Evolutionary conservation across 495 filamentous ascomycete genomes (phyloP).

Genomic region (Endocarpon pusillum): DNA sequence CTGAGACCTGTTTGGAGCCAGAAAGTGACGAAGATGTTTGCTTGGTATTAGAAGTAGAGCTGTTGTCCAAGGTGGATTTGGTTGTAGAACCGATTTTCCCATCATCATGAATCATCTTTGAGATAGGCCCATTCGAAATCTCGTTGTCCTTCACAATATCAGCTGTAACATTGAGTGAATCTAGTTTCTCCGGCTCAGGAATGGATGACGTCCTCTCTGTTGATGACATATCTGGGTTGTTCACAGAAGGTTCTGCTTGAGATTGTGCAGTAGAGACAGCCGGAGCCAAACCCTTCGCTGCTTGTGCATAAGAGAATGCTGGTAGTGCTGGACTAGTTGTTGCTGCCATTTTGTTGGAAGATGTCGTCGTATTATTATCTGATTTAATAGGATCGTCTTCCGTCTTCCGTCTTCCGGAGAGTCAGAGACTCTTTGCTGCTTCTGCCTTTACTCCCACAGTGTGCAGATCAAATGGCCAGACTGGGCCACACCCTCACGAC

Average conservation of each 20-base stretch:
- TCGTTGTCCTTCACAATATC: too few species aligned
- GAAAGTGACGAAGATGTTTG: not conserved
- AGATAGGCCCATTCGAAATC: not conserved
- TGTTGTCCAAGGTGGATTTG: not conserved
- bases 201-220: slow-evolving; percentile 4
- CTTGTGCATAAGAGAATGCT: slow-evolving; percentile 86
- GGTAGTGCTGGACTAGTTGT: slow-evolving; percentile 22
- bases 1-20: not conserved
- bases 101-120: not conserved
- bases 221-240: slow-evolving; percentile 6
- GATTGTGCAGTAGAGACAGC: slow-evolving; percentile 17
- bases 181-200: slow-evolving; percentile 16
- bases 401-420: too few species aligned
- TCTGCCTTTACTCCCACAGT: too few species aligned
- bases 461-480: too few species aligned
- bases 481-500: too few species aligned
- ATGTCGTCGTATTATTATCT: too few species aligned
- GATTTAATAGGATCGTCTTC: too few species aligned
- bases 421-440: too few species aligned
- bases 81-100: not conserved
- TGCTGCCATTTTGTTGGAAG: slow-evolving; percentile 22
- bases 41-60: not conserved
- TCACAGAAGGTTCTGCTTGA: slow-evolving; percentile 10
- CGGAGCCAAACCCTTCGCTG: slow-evolving; percentile 57
- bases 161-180: too few species aligned